Percentiles rank a stretch among this genome's conserved stretches.
These are phyloP conservation scores for Massarina eburnea DNA, from an alignment of 2,329 filamentous ascomycete genomes.

Conservation along the genomic window DNA sequence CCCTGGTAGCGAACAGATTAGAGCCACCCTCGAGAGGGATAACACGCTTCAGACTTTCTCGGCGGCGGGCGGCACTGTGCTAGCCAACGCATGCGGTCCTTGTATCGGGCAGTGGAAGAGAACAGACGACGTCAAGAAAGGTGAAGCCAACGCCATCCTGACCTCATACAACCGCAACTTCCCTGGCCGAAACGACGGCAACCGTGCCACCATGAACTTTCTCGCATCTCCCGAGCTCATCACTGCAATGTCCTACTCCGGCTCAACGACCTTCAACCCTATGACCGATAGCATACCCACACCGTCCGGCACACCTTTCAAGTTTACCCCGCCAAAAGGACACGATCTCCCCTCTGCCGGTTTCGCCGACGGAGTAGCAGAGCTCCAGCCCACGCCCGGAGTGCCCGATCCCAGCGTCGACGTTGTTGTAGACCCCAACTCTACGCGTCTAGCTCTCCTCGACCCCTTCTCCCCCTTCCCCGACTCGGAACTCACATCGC, in stretches of 20 bases:
- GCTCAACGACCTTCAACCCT: conserved; percentile 93
- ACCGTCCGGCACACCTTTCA: conserved; percentile 78
- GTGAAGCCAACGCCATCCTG: conserved; percentile 88
- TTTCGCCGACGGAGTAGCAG: conserved; percentile 77
- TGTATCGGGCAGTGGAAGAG: conserved; percentile 93
- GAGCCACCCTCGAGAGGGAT: conserved; percentile 88
- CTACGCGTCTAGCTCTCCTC: conserved; percentile 83
- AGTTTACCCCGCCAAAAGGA: conserved; percentile 74
- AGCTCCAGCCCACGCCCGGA: conserved; percentile 72
- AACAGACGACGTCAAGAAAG: conserved; percentile 81
- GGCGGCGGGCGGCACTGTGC: conserved; percentile 80
- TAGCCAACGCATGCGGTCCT: conserved; percentile 90
- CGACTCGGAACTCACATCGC: conserved; percentile 67
- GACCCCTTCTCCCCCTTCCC: conserved; percentile 91
- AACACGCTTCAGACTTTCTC: conserved; percentile 84
- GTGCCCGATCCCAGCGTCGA: conserved; percentile 69
- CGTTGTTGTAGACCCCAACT: conserved; percentile 82
- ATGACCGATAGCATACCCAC: conserved; percentile 83
- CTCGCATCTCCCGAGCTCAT: conserved; percentile 95
- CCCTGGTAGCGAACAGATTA: conserved; percentile 93
- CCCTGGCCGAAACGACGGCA: conserved; percentile 93
- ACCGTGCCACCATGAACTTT: conserved; percentile 98
- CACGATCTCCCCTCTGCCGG: conserved; percentile 66
- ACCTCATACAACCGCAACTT: conserved; percentile 99
- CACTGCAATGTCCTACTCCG: conserved; percentile 92